phyloP scores from a whole-genome alignment of 2,329 filamentous ascomycete genomes.

The Lasiodiplodia gonubiensis region DNA sequence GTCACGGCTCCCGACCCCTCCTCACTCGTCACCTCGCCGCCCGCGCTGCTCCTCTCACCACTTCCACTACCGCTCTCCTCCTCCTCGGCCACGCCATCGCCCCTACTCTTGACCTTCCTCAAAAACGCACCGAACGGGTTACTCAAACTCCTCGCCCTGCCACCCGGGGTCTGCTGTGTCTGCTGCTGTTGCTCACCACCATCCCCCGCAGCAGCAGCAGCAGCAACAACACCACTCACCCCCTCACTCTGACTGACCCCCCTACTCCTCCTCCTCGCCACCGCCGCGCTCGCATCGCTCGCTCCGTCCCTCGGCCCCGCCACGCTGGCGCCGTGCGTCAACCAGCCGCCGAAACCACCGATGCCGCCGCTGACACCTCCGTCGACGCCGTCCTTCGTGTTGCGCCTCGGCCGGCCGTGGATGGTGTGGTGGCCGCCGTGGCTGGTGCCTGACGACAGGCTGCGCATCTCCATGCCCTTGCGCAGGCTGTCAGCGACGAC shows the following conservation, averaged over 20 bases:
- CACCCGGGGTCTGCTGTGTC: neutral
- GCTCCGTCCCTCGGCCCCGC: constrained; percentile 16
- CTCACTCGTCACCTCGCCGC: constrained; percentile 17
- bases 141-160: constrained; percentile 24
- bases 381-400: neutral
- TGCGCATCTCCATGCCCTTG: constrained; percentile 49
- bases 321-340: neutral
- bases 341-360: constrained; percentile 7
- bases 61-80: neutral
- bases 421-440: neutral
- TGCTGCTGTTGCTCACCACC: constrained; percentile 28
- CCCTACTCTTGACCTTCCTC: constrained; percentile 14
- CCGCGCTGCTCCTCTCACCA: constrained; percentile 16
- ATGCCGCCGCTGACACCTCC: neutral
- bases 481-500: constrained; percentile 69
- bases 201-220: neutral
- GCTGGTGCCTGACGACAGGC: neutral
- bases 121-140: constrained; percentile 29
- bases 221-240: neutral
- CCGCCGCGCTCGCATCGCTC: neutral
- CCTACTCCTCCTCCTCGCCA: constrained; percentile 1
- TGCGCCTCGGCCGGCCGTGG: constrained; percentile 3
- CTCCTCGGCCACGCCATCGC: constrained; percentile 1
- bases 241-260: constrained; percentile 11
- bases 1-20: neutral